Conservation (phyloP, 495 filamentous ascomycete species). For the Daldinia grandis region DNA sequence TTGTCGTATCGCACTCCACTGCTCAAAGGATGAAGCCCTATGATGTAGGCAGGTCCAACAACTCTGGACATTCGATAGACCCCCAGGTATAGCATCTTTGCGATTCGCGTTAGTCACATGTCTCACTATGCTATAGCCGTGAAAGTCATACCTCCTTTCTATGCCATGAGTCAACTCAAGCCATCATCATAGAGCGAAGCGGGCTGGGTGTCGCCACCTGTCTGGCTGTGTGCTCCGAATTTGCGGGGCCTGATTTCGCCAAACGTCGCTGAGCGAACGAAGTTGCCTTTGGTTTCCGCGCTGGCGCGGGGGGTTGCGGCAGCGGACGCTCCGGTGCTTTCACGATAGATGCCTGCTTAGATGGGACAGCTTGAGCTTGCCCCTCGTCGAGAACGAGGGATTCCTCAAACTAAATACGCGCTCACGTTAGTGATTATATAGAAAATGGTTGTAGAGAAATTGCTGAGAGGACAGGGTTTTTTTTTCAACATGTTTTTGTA, state of each 20-base stretch:
- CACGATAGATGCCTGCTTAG: constrained; percentile 56
- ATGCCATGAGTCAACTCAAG: constrained; percentile 56
- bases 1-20: constrained; percentile 15
- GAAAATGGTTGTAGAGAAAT: background rate
- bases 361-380: constrained; percentile 74
- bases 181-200: constrained; percentile 67
- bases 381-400: constrained; percentile 91
- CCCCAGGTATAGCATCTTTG: constrained; percentile 36
- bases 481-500: constrained; percentile 8
- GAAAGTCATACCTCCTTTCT: constrained; percentile 38
- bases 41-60: constrained; percentile 32
- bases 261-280: constrained; percentile 47
- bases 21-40: constrained; percentile 37
- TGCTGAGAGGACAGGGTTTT: background rate
- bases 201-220: constrained; percentile 63
- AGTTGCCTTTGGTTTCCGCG: constrained; percentile 47
- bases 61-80: constrained; percentile 30
- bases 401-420: constrained; percentile 79
- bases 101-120: constrained; percentile 27
- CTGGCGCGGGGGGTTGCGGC: constrained; percentile 51
- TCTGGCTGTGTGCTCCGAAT: constrained; percentile 49
- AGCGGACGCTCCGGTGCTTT: constrained; percentile 47
- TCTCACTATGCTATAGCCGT: background rate
- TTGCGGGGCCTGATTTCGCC: constrained; percentile 49
- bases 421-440: constrained; percentile 29